Conservation (phyloP, 2,329 filamentous ascomycete genomes). For the Grosmannia serpens region DNA sequence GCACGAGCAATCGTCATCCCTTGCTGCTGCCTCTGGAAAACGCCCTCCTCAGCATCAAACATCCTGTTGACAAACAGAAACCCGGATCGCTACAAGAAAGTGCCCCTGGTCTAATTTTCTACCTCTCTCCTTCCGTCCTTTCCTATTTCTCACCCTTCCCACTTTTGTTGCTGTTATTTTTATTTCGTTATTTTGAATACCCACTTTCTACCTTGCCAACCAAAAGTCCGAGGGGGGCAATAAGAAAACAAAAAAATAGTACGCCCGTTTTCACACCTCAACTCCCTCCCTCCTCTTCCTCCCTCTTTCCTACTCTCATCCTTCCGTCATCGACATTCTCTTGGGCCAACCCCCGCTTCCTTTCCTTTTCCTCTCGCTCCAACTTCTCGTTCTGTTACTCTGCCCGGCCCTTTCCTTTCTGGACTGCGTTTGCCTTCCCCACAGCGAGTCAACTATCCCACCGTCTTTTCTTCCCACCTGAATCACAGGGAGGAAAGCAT, state of each 20-base stretch:
- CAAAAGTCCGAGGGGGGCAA: constrained; percentile 8
- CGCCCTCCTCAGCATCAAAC: neutral
- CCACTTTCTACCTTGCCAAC: constrained; percentile 6
- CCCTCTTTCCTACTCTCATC: neutral
- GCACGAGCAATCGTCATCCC: neutral
- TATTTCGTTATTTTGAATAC: constrained; percentile 7
- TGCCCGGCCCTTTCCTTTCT: neutral
- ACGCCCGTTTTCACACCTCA: constrained; percentile 6
- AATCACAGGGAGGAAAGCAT: constrained; percentile 6
- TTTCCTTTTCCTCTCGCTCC: neutral
- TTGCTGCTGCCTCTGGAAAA: neutral
- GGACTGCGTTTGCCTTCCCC: neutral
- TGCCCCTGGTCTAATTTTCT: neutral
- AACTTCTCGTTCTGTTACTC: neutral
- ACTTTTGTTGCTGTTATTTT: constrained; percentile 2
- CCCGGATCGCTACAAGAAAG: neutral
- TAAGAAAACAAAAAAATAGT: constrained; percentile 3
- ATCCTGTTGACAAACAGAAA: neutral
- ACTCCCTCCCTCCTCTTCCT: neutral
- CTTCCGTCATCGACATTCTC: neutral
- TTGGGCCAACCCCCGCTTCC: neutral
- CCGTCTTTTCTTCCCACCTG: constrained; percentile 1
- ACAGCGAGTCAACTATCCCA: neutral
- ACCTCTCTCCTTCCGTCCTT: neutral
- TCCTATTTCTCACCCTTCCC: neutral